phyloP scores from a whole-genome alignment of 1,284 basidiomycete species.

The Vanrija pseudolonga region DNA sequence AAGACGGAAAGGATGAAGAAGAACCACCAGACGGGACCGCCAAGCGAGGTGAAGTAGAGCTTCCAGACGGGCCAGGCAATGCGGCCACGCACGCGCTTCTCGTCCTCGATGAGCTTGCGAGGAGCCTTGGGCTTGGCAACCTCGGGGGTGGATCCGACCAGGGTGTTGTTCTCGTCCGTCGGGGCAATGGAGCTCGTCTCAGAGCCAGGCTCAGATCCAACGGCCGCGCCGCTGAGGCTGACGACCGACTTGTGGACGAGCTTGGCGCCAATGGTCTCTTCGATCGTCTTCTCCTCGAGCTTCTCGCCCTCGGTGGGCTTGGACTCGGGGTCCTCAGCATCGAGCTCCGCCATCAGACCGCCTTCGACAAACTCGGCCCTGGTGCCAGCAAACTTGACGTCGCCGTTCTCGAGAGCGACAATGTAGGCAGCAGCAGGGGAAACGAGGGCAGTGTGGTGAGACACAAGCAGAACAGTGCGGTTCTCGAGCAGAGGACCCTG shows the following conservation, averaged over 20 bases:
- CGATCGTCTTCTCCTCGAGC: slow-evolving; percentile 47
- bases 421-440: slow-evolving; percentile 43
- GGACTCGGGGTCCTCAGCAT: slow-evolving; percentile 57
- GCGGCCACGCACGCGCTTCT: slow-evolving; percentile 76
- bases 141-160: slow-evolving; percentile 26
- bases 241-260: slow-evolving; percentile 38
- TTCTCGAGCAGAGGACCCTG: slow-evolving; percentile 75
- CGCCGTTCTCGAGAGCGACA: slow-evolving; percentile 75
- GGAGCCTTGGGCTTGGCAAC: slow-evolving; percentile 57
- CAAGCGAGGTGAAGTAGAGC: slow-evolving; percentile 60
- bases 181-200: slow-evolving; percentile 44
- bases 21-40: slow-evolving; percentile 56
- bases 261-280: slow-evolving; percentile 32
- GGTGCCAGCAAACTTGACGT: slow-evolving; percentile 69
- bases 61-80: slow-evolving; percentile 76
- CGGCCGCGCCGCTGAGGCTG: slow-evolving; percentile 25
- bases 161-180: slow-evolving; percentile 27
- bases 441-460: slow-evolving; percentile 62
- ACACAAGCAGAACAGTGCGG: slow-evolving; percentile 79
- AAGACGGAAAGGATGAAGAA: slow-evolving; percentile 61
- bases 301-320: slow-evolving; percentile 49
- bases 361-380: slow-evolving; percentile 65
- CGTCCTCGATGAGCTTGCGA: slow-evolving; percentile 84
- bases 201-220: slow-evolving; percentile 29
- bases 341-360: slow-evolving; percentile 62